Evolutionary conservation across 139 green algal species (phyloP).

Genomic region (Chlamydomonas sp.): DNA sequence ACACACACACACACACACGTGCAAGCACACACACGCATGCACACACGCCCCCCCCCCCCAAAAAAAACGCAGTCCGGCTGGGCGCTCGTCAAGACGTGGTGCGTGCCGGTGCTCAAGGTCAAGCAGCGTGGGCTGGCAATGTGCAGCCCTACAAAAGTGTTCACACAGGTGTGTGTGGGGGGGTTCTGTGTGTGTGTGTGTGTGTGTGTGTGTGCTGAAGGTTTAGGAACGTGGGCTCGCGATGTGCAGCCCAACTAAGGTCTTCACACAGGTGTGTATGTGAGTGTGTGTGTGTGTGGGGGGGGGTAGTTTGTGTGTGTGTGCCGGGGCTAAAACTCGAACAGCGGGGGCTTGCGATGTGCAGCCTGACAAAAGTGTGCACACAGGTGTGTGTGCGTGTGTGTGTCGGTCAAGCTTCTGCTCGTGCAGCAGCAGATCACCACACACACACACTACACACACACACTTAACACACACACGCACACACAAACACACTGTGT

Average conservation of each 20-base stretch:
- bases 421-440: conserved; percentile 2
- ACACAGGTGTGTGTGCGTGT: background rate
- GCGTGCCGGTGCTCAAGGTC: conserved; percentile 34
- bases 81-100: conserved; percentile 36
- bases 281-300: background rate
- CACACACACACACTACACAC: background rate
- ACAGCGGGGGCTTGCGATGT: conserved; percentile 20
- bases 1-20: no score
- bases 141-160: conserved; percentile 29
- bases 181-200: background rate
- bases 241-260: background rate
- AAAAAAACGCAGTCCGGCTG: conserved; percentile 1
- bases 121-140: conserved; percentile 37
- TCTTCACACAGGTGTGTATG: background rate
- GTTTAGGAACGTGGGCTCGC: background rate
- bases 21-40: no score
- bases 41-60: no score
- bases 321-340: conserved; percentile 34
- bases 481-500: background rate
- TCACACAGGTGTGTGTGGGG: conserved; percentile 20
- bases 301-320: no score
- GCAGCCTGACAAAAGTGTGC: background rate
- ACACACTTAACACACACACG: background rate
- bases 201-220: background rate
- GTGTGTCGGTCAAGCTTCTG: background rate